Conservation (phyloP, 2,329 filamentous ascomycete species). For the Colletotrichum lindemuthianum region DNA sequence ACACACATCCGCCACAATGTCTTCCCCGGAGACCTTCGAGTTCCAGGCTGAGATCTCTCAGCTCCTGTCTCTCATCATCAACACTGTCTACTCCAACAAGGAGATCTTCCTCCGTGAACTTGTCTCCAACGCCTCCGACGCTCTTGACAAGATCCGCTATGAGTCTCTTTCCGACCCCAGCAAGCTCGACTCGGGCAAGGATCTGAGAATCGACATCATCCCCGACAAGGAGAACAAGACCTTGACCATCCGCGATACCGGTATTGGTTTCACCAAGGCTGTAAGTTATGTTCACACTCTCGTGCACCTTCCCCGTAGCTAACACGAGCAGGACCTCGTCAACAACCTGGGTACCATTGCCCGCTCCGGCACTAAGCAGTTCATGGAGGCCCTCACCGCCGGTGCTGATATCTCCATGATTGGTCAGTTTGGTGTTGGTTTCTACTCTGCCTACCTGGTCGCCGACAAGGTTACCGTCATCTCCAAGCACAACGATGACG, state of each 20-base stretch:
- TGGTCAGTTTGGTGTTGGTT: constrained; percentile 99
- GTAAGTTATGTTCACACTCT: constrained; percentile 67
- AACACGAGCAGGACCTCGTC: constrained; percentile 82
- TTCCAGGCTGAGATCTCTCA: constrained; percentile 99
- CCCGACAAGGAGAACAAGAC: constrained; percentile 98
- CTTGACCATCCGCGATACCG: constrained; percentile 94
- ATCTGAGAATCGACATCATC: constrained; percentile 98
- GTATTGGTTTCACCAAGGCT: constrained; percentile 99
- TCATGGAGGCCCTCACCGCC: constrained; percentile 99
- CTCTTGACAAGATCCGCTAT: constrained; percentile 99
- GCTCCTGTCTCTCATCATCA: constrained; percentile 99
- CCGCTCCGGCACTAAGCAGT: constrained; percentile 99
- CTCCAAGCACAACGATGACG: constrained; percentile 99
- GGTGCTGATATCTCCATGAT: constrained; percentile 99
- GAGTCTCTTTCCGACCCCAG: constrained; percentile 95
- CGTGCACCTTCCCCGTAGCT: constrained; percentile 41
- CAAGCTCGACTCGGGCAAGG: constrained; percentile 98
- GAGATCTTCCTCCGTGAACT: constrained; percentile 99
- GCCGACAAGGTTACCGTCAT: constrained; percentile 95
- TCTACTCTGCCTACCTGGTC: constrained; percentile 99
- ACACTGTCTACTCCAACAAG: constrained; percentile 99
- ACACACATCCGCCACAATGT: constrained; percentile 66
- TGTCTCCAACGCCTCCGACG: constrained; percentile 98
- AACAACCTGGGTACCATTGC: constrained; percentile 99
- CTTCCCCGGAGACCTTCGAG: constrained; percentile 89